These are phyloP conservation scores for Colletotrichum lini DNA, from an alignment of 2,329 filamentous ascomycete species.

Conservation along the genomic window DNA sequence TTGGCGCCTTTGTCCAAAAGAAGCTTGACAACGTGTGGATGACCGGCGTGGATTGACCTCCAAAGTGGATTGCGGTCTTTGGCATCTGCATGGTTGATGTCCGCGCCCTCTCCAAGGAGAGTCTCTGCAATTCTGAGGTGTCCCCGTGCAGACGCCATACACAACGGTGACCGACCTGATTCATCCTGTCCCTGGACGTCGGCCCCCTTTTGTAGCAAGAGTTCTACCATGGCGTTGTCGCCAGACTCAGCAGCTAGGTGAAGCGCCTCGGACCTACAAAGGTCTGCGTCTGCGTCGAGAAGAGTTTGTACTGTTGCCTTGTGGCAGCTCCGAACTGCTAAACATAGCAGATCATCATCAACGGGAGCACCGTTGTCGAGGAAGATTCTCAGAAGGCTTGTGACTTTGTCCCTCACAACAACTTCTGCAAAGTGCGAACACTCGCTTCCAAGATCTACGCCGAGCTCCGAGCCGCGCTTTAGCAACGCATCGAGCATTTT, in stretches of 20 bases:
- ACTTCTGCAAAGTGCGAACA: not conserved
- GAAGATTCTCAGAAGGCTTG: not conserved
- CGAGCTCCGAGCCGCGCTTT: not conserved
- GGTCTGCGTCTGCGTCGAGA: not conserved
- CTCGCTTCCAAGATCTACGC: not conserved
- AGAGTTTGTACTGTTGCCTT: not conserved
- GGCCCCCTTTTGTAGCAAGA: not conserved
- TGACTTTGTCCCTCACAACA: not conserved
- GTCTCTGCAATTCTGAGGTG: not conserved
- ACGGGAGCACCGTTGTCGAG: not conserved
- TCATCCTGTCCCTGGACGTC: not conserved
- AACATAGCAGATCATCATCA: not conserved
- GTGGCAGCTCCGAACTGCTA: not conserved
- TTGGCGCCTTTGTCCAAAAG: not conserved
- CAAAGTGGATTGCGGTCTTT: not conserved
- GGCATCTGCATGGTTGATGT: not conserved
- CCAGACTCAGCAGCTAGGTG: not conserved
- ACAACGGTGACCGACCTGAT: not conserved
- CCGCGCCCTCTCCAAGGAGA: not conserved
- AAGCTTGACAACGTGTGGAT: not conserved
- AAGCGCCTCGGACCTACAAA: not conserved
- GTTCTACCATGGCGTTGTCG: not conserved
- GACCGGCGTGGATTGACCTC: not conserved
- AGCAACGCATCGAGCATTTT: not conserved
- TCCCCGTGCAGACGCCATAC: not conserved